Evolutionary conservation across 495 filamentous ascomycete genomes (phyloP), one percentile per base, ranked within the genome.

Genomic region (Rostrohypoxylon terebratum): DNA sequence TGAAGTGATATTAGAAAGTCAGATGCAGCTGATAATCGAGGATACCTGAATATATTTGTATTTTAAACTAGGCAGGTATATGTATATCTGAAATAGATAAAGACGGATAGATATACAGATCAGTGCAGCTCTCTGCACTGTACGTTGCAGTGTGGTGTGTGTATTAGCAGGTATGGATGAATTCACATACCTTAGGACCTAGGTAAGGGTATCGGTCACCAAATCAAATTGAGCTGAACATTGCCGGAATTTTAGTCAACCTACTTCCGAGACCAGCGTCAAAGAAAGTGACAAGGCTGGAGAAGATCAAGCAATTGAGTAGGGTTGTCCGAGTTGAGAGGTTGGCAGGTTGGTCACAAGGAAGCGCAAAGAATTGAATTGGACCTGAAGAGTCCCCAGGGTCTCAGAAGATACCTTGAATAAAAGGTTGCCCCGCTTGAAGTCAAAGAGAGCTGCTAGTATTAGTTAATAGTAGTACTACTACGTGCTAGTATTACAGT

Each of bases 341-440:
- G 18, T 45, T 47, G n/a, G 8, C 11, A 25, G 55, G 60, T 33
- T 60, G 36, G 34, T 54, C 53, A 34, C 59, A 64, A 42, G 54
- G 20, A 50, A 21, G 3, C 21, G 34, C 4, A 51, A 21, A 60
- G 23, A 57, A 54, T 62, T 44, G 44, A 58, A 63, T 16, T 18
- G 31, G 51, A 28, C 28, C 6, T 28, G 28, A 28, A 28, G 18
- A 55, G 28, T 36, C 51, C 59, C 42, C 58, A 66, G 21, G 47
- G 20, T 57, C 21, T 11, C 16, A 59, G 47, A 64, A 1, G 28
- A n/a, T n/a, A n/a, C n/a, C n/a, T 21, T n/a, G 48, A 65, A 58
- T 55, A 70, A 38, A 65, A n/a, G n/a, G 45, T 64, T 70, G 68
- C 68, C 68, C 68, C 68, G 68, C 68, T n/a, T n/a, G 65, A 65